Evolutionary conservation across 2,329 filamentous ascomycete species (phyloP).

Genomic region (Trichoderma sp.): DNA sequence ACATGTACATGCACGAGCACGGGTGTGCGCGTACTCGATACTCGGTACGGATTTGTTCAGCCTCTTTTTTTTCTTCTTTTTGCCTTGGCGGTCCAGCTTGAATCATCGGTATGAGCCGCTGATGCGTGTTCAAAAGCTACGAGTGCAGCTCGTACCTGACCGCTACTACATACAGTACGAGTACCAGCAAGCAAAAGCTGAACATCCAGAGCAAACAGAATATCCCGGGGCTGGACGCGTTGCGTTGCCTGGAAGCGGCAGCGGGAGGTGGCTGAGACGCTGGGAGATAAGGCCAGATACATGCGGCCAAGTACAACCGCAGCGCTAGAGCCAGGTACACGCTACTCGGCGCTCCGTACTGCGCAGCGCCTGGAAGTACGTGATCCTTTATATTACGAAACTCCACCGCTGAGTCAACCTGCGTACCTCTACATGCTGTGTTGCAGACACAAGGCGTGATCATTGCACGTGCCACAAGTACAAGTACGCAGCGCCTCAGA

Average conservation of each 20-base stretch:
- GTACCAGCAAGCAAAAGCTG: not conserved
- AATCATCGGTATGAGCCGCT: not conserved
- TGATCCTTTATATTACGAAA: constrained; percentile 14
- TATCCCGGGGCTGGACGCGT: constrained; percentile 6
- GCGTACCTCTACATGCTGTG: not conserved
- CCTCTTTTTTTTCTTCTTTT: not conserved
- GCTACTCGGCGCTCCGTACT: not conserved
- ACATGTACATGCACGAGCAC: not conserved
- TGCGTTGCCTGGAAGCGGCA: constrained; percentile 5
- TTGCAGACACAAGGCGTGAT: rapidly evolving
- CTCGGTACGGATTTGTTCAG: not conserved
- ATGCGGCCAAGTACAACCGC: not conserved
- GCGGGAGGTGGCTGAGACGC: constrained; percentile 21
- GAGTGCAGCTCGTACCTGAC: not conserved
- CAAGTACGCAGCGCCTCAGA: not conserved
- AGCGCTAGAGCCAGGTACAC: constrained; percentile 10
- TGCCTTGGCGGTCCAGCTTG: not conserved
- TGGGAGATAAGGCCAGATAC: constrained; percentile 17
- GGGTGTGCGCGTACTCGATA: not conserved
- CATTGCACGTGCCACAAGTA: not conserved
- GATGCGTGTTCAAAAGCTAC: not conserved
- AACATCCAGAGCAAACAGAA: not conserved
- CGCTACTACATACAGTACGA: not conserved
- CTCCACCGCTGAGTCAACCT: constrained; percentile 4
- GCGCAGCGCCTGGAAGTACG: not conserved